These are phyloP conservation scores for Crucibulum laeve DNA, from an alignment of 768 basidiomycete genomes.

Conservation along the genomic window DNA sequence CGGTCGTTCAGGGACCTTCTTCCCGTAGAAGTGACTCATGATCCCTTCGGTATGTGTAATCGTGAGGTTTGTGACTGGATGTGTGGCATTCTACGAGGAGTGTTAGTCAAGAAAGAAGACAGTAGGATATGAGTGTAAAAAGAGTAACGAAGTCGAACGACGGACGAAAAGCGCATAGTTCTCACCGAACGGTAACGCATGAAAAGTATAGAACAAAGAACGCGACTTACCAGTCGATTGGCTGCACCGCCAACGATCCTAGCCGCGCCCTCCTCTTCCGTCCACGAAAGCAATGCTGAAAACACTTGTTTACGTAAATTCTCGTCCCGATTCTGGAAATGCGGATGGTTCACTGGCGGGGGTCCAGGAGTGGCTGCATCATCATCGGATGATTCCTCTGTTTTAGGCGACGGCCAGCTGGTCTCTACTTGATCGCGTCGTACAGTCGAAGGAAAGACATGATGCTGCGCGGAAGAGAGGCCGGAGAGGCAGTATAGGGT, in stretches of 20 bases:
- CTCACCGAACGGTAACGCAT: neutral
- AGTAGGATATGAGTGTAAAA: neutral
- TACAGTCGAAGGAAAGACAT: constrained; percentile 42
- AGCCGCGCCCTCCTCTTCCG: constrained; percentile 24
- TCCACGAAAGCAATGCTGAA: constrained; percentile 23
- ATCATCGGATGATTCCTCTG: constrained; percentile 2
- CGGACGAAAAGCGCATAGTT: neutral
- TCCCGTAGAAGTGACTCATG: constrained; percentile 22
- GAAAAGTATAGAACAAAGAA: neutral
- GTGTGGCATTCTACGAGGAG: constrained; percentile 25
- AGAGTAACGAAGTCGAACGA: no score
- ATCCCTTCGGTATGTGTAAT: constrained; percentile 30
- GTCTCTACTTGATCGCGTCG: constrained; percentile 14
- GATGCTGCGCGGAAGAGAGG: constrained; percentile 85
- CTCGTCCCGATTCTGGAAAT: constrained; percentile 12
- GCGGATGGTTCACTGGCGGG: neutral
- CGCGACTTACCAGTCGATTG: constrained; percentile 21
- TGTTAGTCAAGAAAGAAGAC: neutral
- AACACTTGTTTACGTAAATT: constrained; percentile 15
- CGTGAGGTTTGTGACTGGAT: constrained; percentile 30
- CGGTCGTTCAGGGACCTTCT: constrained; percentile 9
- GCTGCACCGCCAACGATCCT: constrained; percentile 20
- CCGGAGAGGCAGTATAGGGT: constrained; percentile 92
- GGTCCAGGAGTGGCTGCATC: neutral
- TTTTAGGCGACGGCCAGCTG: constrained; percentile 12